A percentile compares a stretch with the other conserved stretches of the same genome.
These are phyloP conservation scores for Exophiala xenobiotica DNA, from an alignment of 2,329 filamentous ascomycete genomes.

Conservation along the genomic window DNA sequence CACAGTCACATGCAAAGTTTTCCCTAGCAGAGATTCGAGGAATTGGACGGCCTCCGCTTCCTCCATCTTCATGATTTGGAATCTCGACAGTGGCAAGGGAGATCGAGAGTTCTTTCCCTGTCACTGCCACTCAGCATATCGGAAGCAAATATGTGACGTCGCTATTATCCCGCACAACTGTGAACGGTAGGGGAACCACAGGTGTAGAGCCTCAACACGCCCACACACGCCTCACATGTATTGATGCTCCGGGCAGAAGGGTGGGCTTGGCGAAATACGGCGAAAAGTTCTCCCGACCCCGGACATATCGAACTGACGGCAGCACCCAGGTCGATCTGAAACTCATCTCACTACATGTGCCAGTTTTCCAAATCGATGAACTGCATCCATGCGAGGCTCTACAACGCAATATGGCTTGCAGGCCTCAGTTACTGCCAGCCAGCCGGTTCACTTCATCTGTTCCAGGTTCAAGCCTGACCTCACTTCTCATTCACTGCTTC, in stretches of 20 bases:
- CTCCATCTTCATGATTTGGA: conserved; percentile 18
- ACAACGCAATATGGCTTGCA: background rate
- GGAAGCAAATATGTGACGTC: no score
- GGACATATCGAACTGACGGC: background rate
- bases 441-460: background rate
- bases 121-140: no score
- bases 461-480: background rate
- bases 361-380: no score
- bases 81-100: no score
- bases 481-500: no score
- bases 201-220: no score
- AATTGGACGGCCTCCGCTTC: conserved; percentile 27
- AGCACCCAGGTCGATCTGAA: background rate
- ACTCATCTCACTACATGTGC: background rate
- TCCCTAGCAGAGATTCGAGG: conserved; percentile 29
- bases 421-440: background rate
- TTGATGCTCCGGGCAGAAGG: no score
- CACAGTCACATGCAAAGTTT: conserved; percentile 29
- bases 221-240: no score
- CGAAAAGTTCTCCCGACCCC: background rate
- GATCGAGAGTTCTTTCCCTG: no score
- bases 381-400: background rate
- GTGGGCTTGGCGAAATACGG: background rate
- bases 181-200: no score
- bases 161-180: no score